Base-by-base conservation (phyloP, 148 eudicot genomes). In the Fagopyrum homotropicum region DNA sequence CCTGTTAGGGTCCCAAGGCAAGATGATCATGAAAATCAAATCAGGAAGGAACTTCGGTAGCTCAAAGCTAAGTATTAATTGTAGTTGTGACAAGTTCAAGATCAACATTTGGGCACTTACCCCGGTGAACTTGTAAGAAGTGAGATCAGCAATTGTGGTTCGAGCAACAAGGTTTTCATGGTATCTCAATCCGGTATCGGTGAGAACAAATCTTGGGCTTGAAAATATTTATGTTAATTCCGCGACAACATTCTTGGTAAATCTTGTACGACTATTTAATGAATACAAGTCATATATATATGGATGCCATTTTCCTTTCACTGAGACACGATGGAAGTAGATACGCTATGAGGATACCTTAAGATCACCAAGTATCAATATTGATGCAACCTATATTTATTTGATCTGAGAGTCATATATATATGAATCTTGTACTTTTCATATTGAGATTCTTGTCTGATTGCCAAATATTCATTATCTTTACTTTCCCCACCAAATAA, bases 41-140 rank as follows among this genome's bases (percentile, higher is more conserved):
- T 82, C 15, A 79, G 72, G 73, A 84, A 80, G 69, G 91, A 88
- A 73, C 51, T 84, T 81, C 81, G 79, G 59, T 84, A 84, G 86
- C 82, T 82, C 54, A 88, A 83, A 73, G 83, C 86, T 9, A 88
- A 81, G 88, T 84, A 81, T 78, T 82, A 88, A 46, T 75, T 84
- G 82, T 88, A 86, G 76, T 49, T 88, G 75, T 75, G 78, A 82
- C 86, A 82, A 63, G 26, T 84, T 71, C 79, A 69, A 43, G 88
- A 84, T 48, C 83, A 82, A 22, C 79, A 83, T 29, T n/a, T 76
- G 5, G 79, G 74, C 48, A 59, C 78, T 45, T 72, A 70, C 44
- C 40, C 76, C 22, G 76, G 73, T 71, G 77, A 75, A 54, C 3
- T 22, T 2, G 40, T 35, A 35, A 44, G 76, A 77, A 75, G 56